Percentiles rank a stretch among this genome's conserved stretches.
Conservation (phyloP, 139 green algal genomes). For the Chlorella ohadii region DNA sequence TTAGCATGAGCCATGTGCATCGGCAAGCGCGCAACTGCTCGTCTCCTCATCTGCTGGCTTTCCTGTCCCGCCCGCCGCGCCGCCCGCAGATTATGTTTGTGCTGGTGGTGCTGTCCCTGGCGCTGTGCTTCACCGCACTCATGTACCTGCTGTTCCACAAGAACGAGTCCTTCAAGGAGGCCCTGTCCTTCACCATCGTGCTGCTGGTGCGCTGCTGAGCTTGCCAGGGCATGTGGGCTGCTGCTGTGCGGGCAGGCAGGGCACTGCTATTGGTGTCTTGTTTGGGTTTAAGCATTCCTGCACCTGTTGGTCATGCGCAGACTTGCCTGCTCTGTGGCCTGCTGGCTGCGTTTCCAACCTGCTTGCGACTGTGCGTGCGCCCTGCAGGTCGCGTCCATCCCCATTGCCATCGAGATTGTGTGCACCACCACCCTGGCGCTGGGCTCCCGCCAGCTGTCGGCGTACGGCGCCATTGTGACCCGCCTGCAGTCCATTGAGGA, state of each 20-base stretch:
- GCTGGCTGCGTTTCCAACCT: too few species aligned
- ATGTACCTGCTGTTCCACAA: constrained; percentile 65
- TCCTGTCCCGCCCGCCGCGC: neutral
- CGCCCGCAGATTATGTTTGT: constrained; percentile 71
- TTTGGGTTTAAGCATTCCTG: neutral
- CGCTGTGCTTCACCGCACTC: constrained; percentile 74
- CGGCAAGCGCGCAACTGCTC: too few species aligned
- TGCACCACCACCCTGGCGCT: constrained; percentile 87
- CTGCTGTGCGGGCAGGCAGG: neutral
- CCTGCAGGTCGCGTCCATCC: constrained; percentile 71
- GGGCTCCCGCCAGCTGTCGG: constrained; percentile 72
- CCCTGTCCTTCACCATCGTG: constrained; percentile 81
- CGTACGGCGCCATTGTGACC: constrained; percentile 83
- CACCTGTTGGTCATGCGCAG: neutral
- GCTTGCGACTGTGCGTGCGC: too few species aligned
- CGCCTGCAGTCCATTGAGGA: constrained; percentile 87
- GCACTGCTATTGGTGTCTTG: too few species aligned
- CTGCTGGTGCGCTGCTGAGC: constrained; percentile 62
- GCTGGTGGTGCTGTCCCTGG: constrained; percentile 70
- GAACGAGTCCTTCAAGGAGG: constrained; percentile 56
- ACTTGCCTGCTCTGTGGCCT: neutral
- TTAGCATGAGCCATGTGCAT: too few species aligned
- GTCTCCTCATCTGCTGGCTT: neutral
- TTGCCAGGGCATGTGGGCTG: neutral
- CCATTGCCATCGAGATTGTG: constrained; percentile 79